Base-by-base conservation (phyloP, 2,329 filamentous ascomycete genomes). In the Aspergillus luchuensis region DNA sequence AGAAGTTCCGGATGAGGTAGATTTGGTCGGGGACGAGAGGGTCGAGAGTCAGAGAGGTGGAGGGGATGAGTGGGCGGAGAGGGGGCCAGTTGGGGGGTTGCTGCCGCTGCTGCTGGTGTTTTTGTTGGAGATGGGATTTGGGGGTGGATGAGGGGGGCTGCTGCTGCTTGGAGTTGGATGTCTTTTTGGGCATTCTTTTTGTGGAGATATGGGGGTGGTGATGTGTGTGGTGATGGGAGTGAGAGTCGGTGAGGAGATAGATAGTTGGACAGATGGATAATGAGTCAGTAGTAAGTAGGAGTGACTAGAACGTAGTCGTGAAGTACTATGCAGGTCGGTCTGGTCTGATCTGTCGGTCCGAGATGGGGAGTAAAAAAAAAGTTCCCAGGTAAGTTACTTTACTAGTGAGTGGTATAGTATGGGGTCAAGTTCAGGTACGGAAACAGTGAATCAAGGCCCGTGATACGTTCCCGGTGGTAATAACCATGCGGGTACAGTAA, bases 1-100 rank as follows among this genome's bases (percentile, higher is more conserved):
- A 92, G 74, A 96, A 89, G 63, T 87, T 89, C 2, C 86, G 83
- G 59, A 95, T 82, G 4, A 91, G 84, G 52, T 92, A 79, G 55
- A 96, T 90, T 71, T 92, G 92, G 63, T 84, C 80, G 0, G 79
- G 73, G n/a, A 88, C 72, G 11, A 87, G 65, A 19, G 85, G 79
- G 33, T 87, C 80, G 28, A 91, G 81, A 7, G 74, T 71, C 13
- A 96, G 85, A 66, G 89, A 84, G 50, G 83, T 79, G 48, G 89
- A 78, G 49, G 91, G 89, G 47, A 92, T 77, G 8, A 87, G 76
- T 15, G 91, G 91, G 64, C 83, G 85, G 73, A 96, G 87, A 21
- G 80, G 77, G 38, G 91, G 91, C 91, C 91, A 94, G 69, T 88
- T 80, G 51, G 84, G 84, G 25, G 25, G 25, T 28, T 28, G 25